Conservation (phyloP, 2,329 filamentous ascomycete species). For the Talaromyces sp. region DNA sequence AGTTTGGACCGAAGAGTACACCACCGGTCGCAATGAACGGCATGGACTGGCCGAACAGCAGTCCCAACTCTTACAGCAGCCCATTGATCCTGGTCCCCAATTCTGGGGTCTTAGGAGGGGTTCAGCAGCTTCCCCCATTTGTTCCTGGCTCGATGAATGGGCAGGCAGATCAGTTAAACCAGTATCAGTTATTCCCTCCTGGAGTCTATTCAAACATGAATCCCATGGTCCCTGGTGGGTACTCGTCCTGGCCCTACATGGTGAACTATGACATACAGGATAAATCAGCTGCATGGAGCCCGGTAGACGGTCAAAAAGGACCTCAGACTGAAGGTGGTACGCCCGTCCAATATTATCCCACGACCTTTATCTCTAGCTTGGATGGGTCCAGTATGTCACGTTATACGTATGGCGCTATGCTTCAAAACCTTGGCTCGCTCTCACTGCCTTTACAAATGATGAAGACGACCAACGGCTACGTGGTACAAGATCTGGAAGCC, state of each 20-base stretch:
- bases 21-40: conserved; percentile 29
- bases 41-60: conserved; percentile 31
- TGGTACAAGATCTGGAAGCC: conserved; percentile 60
- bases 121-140: conserved; percentile 34
- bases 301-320: conserved; percentile 44
- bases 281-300: conserved; percentile 45
- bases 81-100: conserved; percentile 37
- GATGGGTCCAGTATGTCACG: conserved; percentile 59
- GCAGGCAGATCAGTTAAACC: conserved; percentile 35
- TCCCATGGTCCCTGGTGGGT: conserved; percentile 36
- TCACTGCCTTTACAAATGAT: conserved; percentile 49
- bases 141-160: conserved; percentile 30
- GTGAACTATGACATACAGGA: conserved; percentile 40
- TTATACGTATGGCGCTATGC: conserved; percentile 64
- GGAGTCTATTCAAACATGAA: conserved; percentile 42
- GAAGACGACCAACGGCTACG: conserved; percentile 49
- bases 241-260: conserved; percentile 40
- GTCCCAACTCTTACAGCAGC: conserved; percentile 32
- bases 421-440: conserved; percentile 56
- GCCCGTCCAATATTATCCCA: conserved; percentile 62
- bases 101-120: conserved; percentile 34
- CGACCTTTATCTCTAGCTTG: conserved; percentile 55
- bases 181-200: conserved; percentile 40
- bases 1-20: conserved; percentile 31
- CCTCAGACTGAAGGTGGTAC: conserved; percentile 64